Conservation (phyloP, 192 early-diverging fungal species). For the Linnemannia zychae region DNA sequence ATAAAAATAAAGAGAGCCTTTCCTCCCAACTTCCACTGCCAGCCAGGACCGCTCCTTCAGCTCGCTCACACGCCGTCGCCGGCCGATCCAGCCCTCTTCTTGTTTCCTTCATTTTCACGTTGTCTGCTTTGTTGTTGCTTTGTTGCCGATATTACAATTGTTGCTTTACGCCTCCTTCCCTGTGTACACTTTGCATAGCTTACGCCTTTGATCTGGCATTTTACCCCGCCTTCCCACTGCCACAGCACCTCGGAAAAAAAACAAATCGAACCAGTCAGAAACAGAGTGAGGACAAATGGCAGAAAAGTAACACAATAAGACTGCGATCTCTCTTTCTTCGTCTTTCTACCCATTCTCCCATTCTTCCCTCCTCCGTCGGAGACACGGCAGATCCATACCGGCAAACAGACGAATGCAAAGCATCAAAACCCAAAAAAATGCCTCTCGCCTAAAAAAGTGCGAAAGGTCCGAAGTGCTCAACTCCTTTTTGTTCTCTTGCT, state of each 20-base stretch:
- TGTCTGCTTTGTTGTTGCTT: background rate
- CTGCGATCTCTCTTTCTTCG: background rate
- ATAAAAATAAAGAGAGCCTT: constrained; percentile 8
- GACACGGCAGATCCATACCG: background rate
- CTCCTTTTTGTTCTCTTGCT: background rate
- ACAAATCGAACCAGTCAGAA: background rate
- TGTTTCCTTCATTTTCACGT: background rate
- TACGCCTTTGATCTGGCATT: background rate
- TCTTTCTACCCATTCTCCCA: background rate
- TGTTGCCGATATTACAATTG: too few species aligned
- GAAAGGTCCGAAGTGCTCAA: constrained; percentile 4
- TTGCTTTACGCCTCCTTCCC: background rate
- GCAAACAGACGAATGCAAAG: background rate
- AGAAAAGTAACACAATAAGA: background rate
- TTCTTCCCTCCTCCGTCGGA: background rate
- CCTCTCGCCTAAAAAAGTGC: constrained; percentile 7
- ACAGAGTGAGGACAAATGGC: constrained; percentile 4
- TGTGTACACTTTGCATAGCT: background rate
- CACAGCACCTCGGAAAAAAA: background rate
- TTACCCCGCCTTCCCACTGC: background rate
- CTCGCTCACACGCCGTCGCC: background rate
- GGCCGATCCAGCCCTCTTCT: constrained; percentile 6
- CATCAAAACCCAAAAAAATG: background rate
- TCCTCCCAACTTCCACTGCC: background rate
- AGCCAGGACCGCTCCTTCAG: background rate